Percentiles rank a stretch among this genome's conserved stretches.
phyloP scores from a whole-genome alignment of 805 yeast species.

The Hanseniaspora thailandica region DNA sequence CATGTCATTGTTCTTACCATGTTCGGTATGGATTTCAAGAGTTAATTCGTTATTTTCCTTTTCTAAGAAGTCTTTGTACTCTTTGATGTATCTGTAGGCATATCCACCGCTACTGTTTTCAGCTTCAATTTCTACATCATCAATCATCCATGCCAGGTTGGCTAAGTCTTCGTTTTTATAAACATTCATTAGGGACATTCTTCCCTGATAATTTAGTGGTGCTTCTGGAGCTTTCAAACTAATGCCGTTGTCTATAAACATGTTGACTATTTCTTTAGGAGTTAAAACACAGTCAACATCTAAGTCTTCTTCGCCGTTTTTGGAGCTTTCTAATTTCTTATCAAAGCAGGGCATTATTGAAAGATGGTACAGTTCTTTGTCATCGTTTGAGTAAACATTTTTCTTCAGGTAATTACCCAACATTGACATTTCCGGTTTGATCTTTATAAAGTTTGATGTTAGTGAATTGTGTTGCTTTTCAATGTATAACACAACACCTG shows the following conservation, averaged over 20 bases:
- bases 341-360: constrained; percentile 96
- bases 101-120: constrained; percentile 90
- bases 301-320: constrained; percentile 41
- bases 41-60: constrained; percentile 17
- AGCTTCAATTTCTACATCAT: constrained; percentile 59
- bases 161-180: constrained; percentile 12
- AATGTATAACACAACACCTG: constrained; percentile 93
- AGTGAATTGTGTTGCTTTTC: constrained; percentile 90
- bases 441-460: constrained; percentile 54
- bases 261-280: constrained; percentile 69
- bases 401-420: constrained; percentile 61
- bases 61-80: constrained; percentile 21
- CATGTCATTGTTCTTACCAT: constrained; percentile 68
- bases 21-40: constrained; percentile 30
- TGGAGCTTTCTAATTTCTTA: constrained; percentile 90
- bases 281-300: constrained; percentile 95
- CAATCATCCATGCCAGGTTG: constrained; percentile 27
- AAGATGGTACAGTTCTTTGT: constrained; percentile 54
- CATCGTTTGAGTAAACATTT: constrained; percentile 31
- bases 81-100: constrained; percentile 52
- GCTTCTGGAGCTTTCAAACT: background rate
- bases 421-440: constrained; percentile 86
- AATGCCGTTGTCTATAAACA: constrained; percentile 40
- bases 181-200: background rate
- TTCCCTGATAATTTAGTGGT: background rate